Evolutionary conservation across 1,284 basidiomycete genomes (phyloP), one percentile per base, ranked within the genome.

Genomic region (Coniferiporia sulphurascens): DNA sequence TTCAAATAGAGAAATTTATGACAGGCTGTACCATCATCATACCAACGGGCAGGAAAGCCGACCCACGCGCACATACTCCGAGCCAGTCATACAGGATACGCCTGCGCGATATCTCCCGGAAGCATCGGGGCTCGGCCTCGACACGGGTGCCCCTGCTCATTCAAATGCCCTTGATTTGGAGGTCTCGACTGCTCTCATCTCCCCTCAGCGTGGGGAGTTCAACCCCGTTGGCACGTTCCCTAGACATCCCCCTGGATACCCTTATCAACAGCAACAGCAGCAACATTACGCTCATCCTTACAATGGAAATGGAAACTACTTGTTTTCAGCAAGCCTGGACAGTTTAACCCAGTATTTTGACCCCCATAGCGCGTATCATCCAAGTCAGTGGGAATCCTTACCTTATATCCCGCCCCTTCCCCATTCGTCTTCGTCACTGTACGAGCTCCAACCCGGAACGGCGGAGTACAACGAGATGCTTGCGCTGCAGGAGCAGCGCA

Each of bases 381-480:
- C 53, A 13, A 57, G 56, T n/a, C 58, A 50, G 41, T 59, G 58
- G 58, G 22, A 35, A 21, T 55, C 43, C 21, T 41, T 53, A 15
- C 19, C 35, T 13, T 46, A 51, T 56, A 36, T n/a, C 17, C 38
- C 46, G 15, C 15, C 36, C 34, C 46, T 35, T 12, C 32, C 48
- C 34, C 21, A 22, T 15, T 52, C 48, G 12, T 52, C 48, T 8
- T 55, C 59, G n/a, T 51, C 54, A 4, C 12, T 17, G 22, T 32
- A 19, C n/a, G 41, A 43, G 13, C 48, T 52, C 2, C 48, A 50
- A 6, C 22, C 53, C 27, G 22, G n/a, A 17, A 34, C 48, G 6
- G 32, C 38, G 10, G 27, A 41, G 5, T 38, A 50, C 34, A 21
- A 50, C 10, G 59, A 55, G 6, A 8, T 35, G n/a, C 27, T 52